phyloP scores from a whole-genome alignment of 2,329 filamentous ascomycete species.

The Aspergillus aculeatus region DNA sequence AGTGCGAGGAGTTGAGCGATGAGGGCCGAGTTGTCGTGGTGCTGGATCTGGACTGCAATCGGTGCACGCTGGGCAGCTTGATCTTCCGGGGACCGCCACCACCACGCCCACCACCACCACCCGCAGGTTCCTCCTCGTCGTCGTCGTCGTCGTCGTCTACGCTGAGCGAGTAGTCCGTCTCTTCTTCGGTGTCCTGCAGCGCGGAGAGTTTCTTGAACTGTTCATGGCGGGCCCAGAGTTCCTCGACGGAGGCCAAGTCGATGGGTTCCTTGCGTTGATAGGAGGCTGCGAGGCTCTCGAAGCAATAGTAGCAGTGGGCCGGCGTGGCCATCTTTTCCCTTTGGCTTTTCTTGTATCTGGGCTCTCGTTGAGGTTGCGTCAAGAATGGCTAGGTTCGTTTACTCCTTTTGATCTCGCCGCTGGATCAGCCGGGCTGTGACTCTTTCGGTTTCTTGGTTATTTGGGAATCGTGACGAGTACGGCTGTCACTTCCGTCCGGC shows the following conservation, averaged over 20 bases:
- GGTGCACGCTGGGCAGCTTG: conserved; percentile 34
- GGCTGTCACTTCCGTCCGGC: not conserved
- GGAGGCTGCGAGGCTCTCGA: conserved; percentile 77
- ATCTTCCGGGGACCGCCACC: conserved; percentile 17
- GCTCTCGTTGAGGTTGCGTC: not conserved
- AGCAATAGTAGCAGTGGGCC: conserved; percentile 89
- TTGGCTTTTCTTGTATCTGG: not conserved
- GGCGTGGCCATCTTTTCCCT: conserved; percentile 68
- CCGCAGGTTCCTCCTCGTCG: no score
- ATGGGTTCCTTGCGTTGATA: conserved; percentile 69
- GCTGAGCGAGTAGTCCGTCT: conserved; percentile 19
- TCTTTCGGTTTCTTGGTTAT: not conserved
- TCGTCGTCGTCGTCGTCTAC: conserved; percentile 26
- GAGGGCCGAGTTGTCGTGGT: conserved; percentile 40
- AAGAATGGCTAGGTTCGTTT: not conserved
- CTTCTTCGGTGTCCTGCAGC: conserved; percentile 25
- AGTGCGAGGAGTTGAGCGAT: conserved; percentile 50
- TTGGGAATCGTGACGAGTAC: not conserved
- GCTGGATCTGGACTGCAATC: conserved; percentile 41
- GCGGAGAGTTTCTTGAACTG: conserved; percentile 40
- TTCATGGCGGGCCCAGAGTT: conserved; percentile 61
- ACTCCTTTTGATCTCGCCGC: not conserved
- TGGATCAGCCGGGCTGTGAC: not conserved
- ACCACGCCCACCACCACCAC: not conserved
- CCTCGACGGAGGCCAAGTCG: conserved; percentile 66